phyloP scores from a whole-genome alignment of 768 basidiomycete genomes.

The Agaricus bisporus region DNA sequence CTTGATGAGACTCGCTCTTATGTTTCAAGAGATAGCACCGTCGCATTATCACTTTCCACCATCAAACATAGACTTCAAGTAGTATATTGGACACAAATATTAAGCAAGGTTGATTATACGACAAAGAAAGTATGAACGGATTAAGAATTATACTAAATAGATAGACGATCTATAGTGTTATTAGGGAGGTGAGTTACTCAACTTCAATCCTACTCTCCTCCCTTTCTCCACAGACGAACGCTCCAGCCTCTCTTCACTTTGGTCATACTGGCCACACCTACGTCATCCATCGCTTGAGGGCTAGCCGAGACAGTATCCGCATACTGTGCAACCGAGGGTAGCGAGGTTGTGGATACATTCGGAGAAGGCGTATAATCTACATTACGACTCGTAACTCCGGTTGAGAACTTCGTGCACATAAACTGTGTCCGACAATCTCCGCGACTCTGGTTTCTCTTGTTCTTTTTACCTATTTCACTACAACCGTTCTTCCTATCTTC shows the following conservation, averaged over 20 bases:
- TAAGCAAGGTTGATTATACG: background rate
- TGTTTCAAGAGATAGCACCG: too few relatives aligned
- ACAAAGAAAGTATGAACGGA: background rate
- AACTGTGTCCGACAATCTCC: background rate
- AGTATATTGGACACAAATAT: background rate
- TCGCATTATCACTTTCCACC: too few relatives aligned
- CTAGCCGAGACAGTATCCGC: background rate
- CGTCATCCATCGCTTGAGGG: background rate
- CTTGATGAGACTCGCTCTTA: too few relatives aligned
- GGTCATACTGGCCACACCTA: background rate
- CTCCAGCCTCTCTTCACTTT: constrained; percentile 8
- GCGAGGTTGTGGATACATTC: background rate
- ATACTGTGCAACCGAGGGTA: background rate
- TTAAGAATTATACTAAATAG: background rate
- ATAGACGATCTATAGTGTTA: background rate
- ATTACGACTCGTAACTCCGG: background rate
- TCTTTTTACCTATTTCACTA: background rate
- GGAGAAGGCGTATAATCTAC: background rate
- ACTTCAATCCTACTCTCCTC: background rate
- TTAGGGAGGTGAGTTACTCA: background rate
- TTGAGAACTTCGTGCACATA: background rate
- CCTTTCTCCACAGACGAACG: constrained; percentile 2
- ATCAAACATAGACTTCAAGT: too few relatives aligned
- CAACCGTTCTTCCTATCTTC: background rate
- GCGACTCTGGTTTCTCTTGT: background rate